Evolutionary conservation across 129 eudicot genomes (phyloP), one percentile per base, ranked within the genome.

Genomic region (Artemisia annua): DNA sequence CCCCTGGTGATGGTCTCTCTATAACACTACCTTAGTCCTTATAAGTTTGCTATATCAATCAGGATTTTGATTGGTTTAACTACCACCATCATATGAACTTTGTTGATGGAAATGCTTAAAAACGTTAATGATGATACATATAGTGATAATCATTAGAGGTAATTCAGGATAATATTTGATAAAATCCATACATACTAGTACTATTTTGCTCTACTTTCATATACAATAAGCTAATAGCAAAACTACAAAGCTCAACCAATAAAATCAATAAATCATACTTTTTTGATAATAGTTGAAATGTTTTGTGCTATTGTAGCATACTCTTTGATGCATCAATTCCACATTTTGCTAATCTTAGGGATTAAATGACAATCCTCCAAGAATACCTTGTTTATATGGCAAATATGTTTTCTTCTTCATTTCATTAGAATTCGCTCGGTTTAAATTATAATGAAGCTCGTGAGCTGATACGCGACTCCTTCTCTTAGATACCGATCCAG

Each of bases 381-480:
- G 63, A 59, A 92, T 89, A 5, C 98, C 96, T 68, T 87, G 94
- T 77, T 89, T 92, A 75, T 92, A 92, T 0, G 98, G 98, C 80
- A 92, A 73, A 69, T 81, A 92, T 9, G 96, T 87, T 67, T 89
- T 92, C 91, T 87, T 92, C 87, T 87, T 92, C 82, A 89, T 64
- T 30, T 89, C 97, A 48, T 83, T 84, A 0, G 93, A 88, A 14
- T 79, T 83, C 7, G 91, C 97, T 20, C 92, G 75, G 66, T 92
- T 92, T 70, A 77, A 70, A 2, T 83, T 89, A 78, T 92, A 92
- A 79, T 92, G 97, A 70, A 79, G 53, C 79, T 92, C 97, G 11
- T 92, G 97, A 65, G 97, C 89, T 6, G 97, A 92, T 15, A 92
- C 79, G 1, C 81, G 79, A 6, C 96, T 85, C 48, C 79, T 81